Percentiles rank a stretch among this genome's conserved stretches.
Conservation (phyloP, 305 asterid genomes). For the Fraxinus paxiana region DNA sequence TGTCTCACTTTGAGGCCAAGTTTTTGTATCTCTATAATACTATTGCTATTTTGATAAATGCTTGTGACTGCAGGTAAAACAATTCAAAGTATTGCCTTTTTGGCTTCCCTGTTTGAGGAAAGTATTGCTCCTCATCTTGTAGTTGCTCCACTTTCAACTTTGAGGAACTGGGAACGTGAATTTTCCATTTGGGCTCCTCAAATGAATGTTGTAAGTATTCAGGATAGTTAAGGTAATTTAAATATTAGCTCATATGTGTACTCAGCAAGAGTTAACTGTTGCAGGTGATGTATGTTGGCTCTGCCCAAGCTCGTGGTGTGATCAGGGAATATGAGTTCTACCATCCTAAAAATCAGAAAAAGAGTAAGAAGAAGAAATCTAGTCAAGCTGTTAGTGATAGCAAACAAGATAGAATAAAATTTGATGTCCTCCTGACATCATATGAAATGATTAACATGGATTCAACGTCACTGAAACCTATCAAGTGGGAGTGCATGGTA, state of each 20-base stretch:
- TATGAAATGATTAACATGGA: slow-evolving; percentile 97
- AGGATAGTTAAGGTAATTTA: slow-evolving; percentile 11
- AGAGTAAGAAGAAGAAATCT: slow-evolving; percentile 73
- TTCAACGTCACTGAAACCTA: slow-evolving; percentile 65
- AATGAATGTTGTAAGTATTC: slow-evolving; percentile 86
- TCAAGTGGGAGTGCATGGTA: slow-evolving; percentile 98
- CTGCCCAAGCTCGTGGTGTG: slow-evolving; percentile 70
- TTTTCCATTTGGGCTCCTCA: slow-evolving; percentile 99
- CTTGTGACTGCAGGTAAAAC: slow-evolving; percentile 72
- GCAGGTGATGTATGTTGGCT: slow-evolving; percentile 93
- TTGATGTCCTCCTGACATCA: slow-evolving; percentile 92
- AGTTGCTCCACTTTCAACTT: slow-evolving; percentile 94
- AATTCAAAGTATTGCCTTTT: slow-evolving; percentile 92
- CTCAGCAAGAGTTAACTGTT: slow-evolving; percentile 33
- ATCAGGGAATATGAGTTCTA: slow-evolving; percentile 83
- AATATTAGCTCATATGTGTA: slow-evolving; percentile 21
- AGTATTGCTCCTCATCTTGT: slow-evolving; percentile 74
- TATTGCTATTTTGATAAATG: slow-evolving; percentile 19
- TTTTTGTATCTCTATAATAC: slow-evolving; percentile 16
- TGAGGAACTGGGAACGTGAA: slow-evolving; percentile 99
- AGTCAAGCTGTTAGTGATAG: slow-evolving; percentile 59
- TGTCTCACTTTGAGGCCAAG: background rate
- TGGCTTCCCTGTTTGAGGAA: slow-evolving; percentile 87
- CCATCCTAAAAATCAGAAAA: slow-evolving; percentile 68
- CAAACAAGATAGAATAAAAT: slow-evolving; percentile 89